Percentiles rank a stretch among this genome's conserved stretches.
Conservation (phyloP, 371 early-diverging fungal genomes). For the Blakeslea trispora region DNA sequence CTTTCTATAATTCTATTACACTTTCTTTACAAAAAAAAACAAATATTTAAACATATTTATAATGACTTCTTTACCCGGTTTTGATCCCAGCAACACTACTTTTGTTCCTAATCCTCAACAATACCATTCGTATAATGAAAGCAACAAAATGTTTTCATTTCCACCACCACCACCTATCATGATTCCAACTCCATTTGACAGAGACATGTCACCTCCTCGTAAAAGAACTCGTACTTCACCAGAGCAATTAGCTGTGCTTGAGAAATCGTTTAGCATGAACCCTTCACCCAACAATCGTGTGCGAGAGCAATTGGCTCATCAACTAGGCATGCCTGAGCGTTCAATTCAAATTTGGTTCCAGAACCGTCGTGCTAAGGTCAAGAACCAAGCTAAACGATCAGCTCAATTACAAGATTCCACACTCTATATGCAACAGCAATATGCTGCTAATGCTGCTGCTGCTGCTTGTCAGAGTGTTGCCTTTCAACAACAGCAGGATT, state of each 20-base stretch:
- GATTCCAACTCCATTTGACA: slow-evolving; percentile 15
- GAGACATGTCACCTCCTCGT: slow-evolving; percentile 32
- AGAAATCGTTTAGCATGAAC: slow-evolving; percentile 72
- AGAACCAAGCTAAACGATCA: slow-evolving; percentile 65
- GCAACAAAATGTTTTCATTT: slow-evolving; percentile 6
- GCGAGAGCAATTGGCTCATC: slow-evolving; percentile 81
- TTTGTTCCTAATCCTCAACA: slow-evolving; percentile 8
- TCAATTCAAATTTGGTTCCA: slow-evolving; percentile 99
- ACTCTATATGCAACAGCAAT: slow-evolving; percentile 55
- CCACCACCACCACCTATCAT: slow-evolving; percentile 17
- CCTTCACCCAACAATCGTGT: slow-evolving; percentile 78
- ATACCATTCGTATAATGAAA: slow-evolving; percentile 7
- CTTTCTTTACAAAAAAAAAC: too few species aligned
- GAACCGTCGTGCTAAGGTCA: slow-evolving; percentile 94
- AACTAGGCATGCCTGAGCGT: slow-evolving; percentile 90
- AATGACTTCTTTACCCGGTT: slow-evolving; percentile 14
- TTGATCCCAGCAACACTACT: slow-evolving; percentile 3
- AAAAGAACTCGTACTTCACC: slow-evolving; percentile 75
- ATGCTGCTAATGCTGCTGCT: slow-evolving; percentile 47
- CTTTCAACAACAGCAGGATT: slow-evolving; percentile 36
- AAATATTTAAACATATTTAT: too few species aligned
- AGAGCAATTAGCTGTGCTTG: slow-evolving; percentile 72
- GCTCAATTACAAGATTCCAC: slow-evolving; percentile 23
- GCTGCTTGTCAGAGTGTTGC: slow-evolving; percentile 48
- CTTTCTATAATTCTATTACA: too few species aligned